Evolutionary conservation across 441 rosid genomes (phyloP).

Genomic region (Populus hybrid): DNA sequence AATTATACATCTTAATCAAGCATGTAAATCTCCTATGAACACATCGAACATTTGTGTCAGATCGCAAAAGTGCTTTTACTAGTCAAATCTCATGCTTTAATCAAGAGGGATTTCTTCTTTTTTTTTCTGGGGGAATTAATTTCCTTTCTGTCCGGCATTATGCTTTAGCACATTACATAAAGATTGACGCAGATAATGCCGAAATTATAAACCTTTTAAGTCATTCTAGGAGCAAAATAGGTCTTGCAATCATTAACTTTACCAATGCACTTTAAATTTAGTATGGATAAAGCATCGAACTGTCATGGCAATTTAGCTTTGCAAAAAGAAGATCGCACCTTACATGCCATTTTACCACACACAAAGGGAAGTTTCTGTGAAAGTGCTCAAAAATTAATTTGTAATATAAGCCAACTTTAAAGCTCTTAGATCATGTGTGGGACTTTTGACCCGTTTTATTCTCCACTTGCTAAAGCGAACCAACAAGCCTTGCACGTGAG

Average conservation of each 20-base stretch:
- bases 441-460: neutral
- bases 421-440: neutral
- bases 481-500: neutral
- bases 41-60: neutral
- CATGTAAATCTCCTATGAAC: neutral
- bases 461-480: neutral
- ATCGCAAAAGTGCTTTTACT: neutral
- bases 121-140: too few species aligned
- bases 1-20: neutral
- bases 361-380: conserved; percentile 26
- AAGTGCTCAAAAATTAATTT: neutral
- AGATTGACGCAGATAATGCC: conserved; percentile 16
- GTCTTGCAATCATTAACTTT: conserved; percentile 22
- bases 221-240: conserved; percentile 12
- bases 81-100: neutral
- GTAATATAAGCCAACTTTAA: neutral
- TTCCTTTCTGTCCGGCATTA: neutral
- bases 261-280: conserved; percentile 25
- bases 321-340: conserved; percentile 27
- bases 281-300: conserved; percentile 20
- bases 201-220: conserved; percentile 20
- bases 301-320: conserved; percentile 23
- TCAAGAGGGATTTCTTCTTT: neutral
- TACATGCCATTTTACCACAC: conserved; percentile 1
- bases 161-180: neutral